Evolutionary conservation across 768 basidiomycete genomes (phyloP), one percentile per base, ranked within the genome.

Genomic region (Mycena galopus): DNA sequence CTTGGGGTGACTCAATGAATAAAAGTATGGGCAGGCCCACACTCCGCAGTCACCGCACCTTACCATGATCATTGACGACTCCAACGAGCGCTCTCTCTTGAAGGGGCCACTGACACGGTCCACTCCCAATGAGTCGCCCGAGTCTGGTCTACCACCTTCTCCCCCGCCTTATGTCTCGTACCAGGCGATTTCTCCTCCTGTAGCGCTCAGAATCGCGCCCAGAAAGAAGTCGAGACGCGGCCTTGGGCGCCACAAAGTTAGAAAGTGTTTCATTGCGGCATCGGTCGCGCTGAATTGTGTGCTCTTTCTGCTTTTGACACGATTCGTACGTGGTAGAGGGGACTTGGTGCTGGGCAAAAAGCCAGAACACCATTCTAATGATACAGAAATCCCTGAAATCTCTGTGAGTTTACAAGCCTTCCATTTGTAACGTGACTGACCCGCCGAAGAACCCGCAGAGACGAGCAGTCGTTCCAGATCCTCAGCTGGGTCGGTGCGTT

Each of bases 121-220:
- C 55, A 10, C 61, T 17, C 66, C 37, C 35, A 42, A 51, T 33
- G 56, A 23, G 12, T 25, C 53, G 5, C 47, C 19, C n/a, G 65
- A 67, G 39, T 17, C 32, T 27, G 59, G 10, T 23, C 32, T 65
- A 4, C 53, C 68, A 2, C 64, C 57, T 4, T 70, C 67, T 3
- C 74, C 74, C 14, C 74, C 74, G 16, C 74, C 74, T 3, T 75
- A 75, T 61, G 21, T 75, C 44, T 72, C 71, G 4, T 75, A 75
- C 37, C 71, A 72, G 32, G 67, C 70, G 1, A 65, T 73, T 37
- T n/a, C 70, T 11, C 58, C 66, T 16, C 71, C 67, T 39, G 9
- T 58, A 25, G 63, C 69, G 47, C 50, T 68, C 1, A 60, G 62
- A 10, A 33, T 63, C n/a, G 51, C 62, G 37, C 50, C 73, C 1